Conservation (phyloP, 192 early-diverging fungal genomes). For the Coemansia sp. region DNA sequence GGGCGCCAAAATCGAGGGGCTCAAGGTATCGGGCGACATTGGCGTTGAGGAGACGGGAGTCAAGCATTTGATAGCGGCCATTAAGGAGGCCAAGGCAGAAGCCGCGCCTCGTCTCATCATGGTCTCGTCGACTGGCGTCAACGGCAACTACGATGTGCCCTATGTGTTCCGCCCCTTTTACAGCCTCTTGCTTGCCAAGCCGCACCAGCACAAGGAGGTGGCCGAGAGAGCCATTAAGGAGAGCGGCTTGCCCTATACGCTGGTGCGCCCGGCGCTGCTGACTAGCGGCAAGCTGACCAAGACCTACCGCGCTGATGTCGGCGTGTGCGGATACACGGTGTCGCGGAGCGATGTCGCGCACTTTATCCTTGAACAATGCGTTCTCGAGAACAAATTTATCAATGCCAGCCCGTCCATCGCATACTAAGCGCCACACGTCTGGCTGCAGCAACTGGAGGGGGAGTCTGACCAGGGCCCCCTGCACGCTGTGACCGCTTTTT, state of each 20-base stretch:
- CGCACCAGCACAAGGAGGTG: constrained; percentile 30
- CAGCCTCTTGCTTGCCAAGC: constrained; percentile 10
- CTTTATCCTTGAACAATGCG: constrained; percentile 48
- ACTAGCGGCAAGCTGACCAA: constrained; percentile 33
- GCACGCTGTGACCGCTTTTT: not conserved
- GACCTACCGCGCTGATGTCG: constrained; percentile 33
- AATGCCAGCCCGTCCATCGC: constrained; percentile 30
- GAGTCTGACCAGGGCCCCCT: not conserved
- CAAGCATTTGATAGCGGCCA: constrained; percentile 10
- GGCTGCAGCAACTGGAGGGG: not conserved
- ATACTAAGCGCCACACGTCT: constrained; percentile 10
- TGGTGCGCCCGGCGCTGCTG: constrained; percentile 51
- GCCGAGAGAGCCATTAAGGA: constrained; percentile 30
- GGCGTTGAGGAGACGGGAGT: constrained; percentile 26
- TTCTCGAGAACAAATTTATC: constrained; percentile 29
- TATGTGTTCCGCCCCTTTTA: constrained; percentile 26
- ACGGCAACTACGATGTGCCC: constrained; percentile 29
- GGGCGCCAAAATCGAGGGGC: constrained; percentile 25
- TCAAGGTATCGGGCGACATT: constrained; percentile 13
- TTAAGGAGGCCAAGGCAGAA: constrained; percentile 22
- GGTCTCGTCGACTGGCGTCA: constrained; percentile 47
- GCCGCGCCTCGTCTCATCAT: constrained; percentile 36
- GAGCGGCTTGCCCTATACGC: constrained; percentile 40
- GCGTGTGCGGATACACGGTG: constrained; percentile 46
- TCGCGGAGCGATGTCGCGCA: constrained; percentile 52